Evolutionary conservation across 768 basidiomycete genomes (phyloP).

Genomic region (Lentinula boryana): DNA sequence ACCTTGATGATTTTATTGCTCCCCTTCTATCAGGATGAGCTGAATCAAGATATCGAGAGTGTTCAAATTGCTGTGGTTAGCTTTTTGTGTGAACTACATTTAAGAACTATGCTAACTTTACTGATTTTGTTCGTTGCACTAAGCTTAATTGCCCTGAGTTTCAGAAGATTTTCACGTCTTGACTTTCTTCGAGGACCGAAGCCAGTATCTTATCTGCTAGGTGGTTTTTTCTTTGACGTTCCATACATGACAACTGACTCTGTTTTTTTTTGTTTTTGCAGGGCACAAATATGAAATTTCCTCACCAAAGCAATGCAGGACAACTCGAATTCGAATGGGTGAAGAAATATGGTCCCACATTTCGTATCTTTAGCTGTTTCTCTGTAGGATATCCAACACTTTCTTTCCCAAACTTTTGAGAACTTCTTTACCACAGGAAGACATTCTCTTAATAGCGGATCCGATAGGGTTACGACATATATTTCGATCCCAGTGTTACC

Average conservation of each 20-base stretch:
- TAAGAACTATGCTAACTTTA: background rate
- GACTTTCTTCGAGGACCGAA: background rate
- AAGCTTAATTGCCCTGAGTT: background rate
- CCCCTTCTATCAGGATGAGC: background rate
- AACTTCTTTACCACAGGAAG: background rate
- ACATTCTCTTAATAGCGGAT: slow-evolving; percentile 1
- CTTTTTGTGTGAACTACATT: background rate
- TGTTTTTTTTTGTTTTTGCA: background rate
- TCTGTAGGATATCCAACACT: background rate
- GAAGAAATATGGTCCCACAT: background rate
- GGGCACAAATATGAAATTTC: slow-evolving; percentile 2
- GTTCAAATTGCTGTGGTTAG: background rate
- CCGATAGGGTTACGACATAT: slow-evolving; percentile 16
- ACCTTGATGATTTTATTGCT: background rate
- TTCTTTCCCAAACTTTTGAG: background rate
- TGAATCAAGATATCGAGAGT: background rate
- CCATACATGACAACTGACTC: background rate
- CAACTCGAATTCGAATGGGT: background rate
- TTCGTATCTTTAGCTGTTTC: background rate
- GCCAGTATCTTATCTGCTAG: background rate
- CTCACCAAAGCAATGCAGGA: background rate
- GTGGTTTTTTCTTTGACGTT: background rate
- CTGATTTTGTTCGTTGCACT: background rate
- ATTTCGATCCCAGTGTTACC: slow-evolving; percentile 20
- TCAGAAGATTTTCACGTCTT: background rate